These are phyloP conservation scores for Turnera subulata DNA, from an alignment of 345 rosid genomes.

Conservation along the genomic window DNA sequence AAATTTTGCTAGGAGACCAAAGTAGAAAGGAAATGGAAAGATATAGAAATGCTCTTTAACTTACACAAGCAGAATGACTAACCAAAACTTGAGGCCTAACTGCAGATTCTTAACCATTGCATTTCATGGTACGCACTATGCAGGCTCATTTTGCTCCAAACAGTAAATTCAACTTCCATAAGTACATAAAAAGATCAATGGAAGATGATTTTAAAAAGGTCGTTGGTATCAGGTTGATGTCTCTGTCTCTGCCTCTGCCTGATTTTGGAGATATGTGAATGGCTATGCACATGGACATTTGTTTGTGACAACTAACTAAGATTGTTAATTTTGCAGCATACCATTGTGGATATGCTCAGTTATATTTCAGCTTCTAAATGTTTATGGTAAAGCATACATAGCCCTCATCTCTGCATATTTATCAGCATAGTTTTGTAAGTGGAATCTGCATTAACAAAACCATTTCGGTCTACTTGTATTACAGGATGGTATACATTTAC, in stretches of 20 bases:
- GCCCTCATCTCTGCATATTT: not conserved
- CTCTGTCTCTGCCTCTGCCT: not conserved
- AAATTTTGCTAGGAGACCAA: too few species aligned
- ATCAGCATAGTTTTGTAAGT: not conserved
- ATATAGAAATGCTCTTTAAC: too few species aligned
- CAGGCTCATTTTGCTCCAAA: conserved; percentile 35
- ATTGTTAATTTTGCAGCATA: conserved; percentile 18
- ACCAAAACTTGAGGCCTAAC: too few species aligned
- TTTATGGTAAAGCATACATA: conserved; percentile 14
- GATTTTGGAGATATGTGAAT: not conserved
- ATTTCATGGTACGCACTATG: not conserved
- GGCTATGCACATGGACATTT: not conserved
- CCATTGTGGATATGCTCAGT: conserved; percentile 36
- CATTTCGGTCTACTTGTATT: not conserved
- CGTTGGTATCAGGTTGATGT: conserved; percentile 16
- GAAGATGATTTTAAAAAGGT: conserved; percentile 41
- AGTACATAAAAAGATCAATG: conserved; percentile 37
- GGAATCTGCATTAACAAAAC: not conserved
- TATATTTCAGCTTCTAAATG: conserved; percentile 29
- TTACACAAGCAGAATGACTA: too few species aligned
- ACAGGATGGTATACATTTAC: conserved; percentile 30
- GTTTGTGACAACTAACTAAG: not conserved
- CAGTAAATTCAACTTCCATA: conserved; percentile 38
- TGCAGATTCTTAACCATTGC: too few species aligned
- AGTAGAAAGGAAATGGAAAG: too few species aligned